These are phyloP conservation scores for Theobroma grandiflorum DNA, from an alignment of 441 rosid genomes.

Conservation along the genomic window DNA sequence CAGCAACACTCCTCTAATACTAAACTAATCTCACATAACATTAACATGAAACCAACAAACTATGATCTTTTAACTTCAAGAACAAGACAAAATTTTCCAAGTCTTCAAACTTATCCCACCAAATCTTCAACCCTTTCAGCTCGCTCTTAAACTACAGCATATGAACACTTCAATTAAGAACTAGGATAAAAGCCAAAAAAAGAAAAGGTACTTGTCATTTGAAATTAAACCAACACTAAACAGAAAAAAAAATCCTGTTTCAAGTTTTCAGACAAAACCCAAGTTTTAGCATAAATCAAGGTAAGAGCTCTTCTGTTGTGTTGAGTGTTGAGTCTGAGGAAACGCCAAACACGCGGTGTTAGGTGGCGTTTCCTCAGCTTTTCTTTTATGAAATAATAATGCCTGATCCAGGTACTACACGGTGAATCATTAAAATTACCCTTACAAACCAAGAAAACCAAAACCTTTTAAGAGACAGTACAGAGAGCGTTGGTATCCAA, in stretches of 20 bases:
- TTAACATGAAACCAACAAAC: slow-evolving; percentile 8
- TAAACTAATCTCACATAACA: background rate
- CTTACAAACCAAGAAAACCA: slow-evolving; percentile 16
- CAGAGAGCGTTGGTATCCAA: background rate
- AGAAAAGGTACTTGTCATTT: background rate
- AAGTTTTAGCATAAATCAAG: slow-evolving; percentile 26
- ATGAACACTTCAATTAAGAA: slow-evolving; percentile 2
- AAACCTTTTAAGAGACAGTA: background rate
- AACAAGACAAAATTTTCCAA: background rate
- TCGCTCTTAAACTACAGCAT: background rate
- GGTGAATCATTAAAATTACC: background rate
- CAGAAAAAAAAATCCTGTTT: too few species aligned
- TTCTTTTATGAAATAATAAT: slow-evolving; percentile 6
- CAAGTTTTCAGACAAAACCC: background rate
- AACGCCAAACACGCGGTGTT: background rate
- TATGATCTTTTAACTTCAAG: slow-evolving; percentile 17
- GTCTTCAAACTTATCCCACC: slow-evolving; percentile 16
- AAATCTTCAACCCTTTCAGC: slow-evolving; percentile 5
- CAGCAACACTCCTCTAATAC: background rate
- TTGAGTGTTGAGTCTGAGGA: slow-evolving; percentile 19
- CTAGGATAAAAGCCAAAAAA: background rate
- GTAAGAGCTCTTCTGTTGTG: background rate
- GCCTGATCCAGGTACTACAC: slow-evolving; percentile 2
- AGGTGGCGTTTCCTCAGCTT: slow-evolving; percentile 16
- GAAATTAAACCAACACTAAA: background rate